Percentiles rank a stretch among this genome's conserved stretches.
phyloP scores from a whole-genome alignment of 1,284 basidiomycete species.

The Kalmanozyma brasiliensis region DNA sequence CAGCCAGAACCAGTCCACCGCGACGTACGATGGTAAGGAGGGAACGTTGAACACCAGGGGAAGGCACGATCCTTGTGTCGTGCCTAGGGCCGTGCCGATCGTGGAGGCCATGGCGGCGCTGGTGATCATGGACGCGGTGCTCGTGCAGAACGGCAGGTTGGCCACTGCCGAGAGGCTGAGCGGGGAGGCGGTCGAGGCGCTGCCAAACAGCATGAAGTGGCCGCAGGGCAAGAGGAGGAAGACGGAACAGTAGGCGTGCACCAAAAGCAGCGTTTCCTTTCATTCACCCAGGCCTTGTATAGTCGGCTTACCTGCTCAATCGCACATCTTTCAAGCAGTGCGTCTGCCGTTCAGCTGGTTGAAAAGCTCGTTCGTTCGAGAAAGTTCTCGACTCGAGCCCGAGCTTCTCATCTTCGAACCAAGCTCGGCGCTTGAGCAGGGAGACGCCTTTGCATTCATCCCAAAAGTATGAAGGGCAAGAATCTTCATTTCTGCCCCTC shows the following conservation, averaged over 20 bases:
- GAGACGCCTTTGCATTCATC: too few relatives aligned
- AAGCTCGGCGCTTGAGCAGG: too few relatives aligned
- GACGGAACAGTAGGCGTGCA: slow-evolving; percentile 3
- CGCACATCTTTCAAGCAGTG: too few relatives aligned
- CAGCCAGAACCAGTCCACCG: slow-evolving; percentile 88
- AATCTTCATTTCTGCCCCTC: too few relatives aligned
- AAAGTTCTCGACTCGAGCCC: too few relatives aligned
- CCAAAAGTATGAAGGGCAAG: too few relatives aligned
- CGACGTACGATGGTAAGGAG: slow-evolving; percentile 88
- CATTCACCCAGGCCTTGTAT: too few relatives aligned
- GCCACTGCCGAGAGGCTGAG: slow-evolving; percentile 39
- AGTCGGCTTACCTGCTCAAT: too few relatives aligned
- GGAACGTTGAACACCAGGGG: slow-evolving; percentile 90
- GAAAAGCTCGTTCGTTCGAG: too few relatives aligned
- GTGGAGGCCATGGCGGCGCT: slow-evolving; percentile 97
- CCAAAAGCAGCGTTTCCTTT: too few relatives aligned
- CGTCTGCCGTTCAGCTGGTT: too few relatives aligned
- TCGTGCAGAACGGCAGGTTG: slow-evolving; percentile 58
- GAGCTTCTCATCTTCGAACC: too few relatives aligned
- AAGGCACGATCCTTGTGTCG: slow-evolving; percentile 96
- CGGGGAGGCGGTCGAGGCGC: slow-evolving; percentile 32
- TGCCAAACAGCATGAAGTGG: slow-evolving; percentile 63
- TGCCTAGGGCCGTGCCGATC: slow-evolving; percentile 93
- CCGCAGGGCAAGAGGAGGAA: slow-evolving; percentile 30
- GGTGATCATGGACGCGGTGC: slow-evolving; percentile 83